Percentiles rank a stretch among this genome's conserved stretches.
These are phyloP conservation scores for Gnetum montanum DNA, from an alignment of 75 land plant species.

Conservation along the genomic window DNA sequence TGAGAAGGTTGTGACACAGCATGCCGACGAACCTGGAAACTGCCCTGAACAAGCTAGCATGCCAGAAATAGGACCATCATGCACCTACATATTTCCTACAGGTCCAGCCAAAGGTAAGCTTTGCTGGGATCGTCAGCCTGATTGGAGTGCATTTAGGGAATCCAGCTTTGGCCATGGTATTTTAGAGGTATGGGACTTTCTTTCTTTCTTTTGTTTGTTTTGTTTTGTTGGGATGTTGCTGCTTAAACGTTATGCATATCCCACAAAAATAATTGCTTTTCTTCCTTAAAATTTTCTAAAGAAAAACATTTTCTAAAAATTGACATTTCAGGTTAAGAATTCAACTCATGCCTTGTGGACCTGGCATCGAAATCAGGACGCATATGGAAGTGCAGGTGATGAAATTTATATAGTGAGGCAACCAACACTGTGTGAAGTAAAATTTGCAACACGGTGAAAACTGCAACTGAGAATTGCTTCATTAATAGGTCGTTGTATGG, in stretches of 20 bases:
- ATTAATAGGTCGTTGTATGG: too few species aligned
- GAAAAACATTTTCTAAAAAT: too few species aligned
- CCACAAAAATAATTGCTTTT: too few species aligned
- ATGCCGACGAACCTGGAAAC: constrained; percentile 16
- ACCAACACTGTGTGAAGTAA: constrained; percentile 52
- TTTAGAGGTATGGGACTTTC: constrained; percentile 22
- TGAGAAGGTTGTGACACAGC: constrained; percentile 16
- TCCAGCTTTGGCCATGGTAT: constrained; percentile 39
- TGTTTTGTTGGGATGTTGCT: too few species aligned
- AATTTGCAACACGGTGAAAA: neutral
- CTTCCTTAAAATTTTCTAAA: too few species aligned
- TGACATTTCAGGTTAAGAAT: constrained; percentile 83
- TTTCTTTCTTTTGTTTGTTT: too few species aligned
- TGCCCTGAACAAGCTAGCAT: constrained; percentile 1
- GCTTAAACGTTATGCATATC: too few species aligned
- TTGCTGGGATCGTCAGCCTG: constrained; percentile 34
- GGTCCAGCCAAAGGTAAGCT: constrained; percentile 38
- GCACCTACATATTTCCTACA: constrained; percentile 20
- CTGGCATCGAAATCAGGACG: constrained; percentile 91
- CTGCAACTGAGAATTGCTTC: too few species aligned
- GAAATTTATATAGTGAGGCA: constrained; percentile 83
- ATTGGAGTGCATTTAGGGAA: constrained; percentile 37
- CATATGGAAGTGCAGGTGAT: constrained; percentile 52
- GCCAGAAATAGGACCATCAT: constrained; percentile 1
- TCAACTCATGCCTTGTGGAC: constrained; percentile 91